Evolutionary conservation across 257 asterid genomes (phyloP), one percentile per base, ranked within the genome.

Genomic region (Solanum chmielewskii): DNA sequence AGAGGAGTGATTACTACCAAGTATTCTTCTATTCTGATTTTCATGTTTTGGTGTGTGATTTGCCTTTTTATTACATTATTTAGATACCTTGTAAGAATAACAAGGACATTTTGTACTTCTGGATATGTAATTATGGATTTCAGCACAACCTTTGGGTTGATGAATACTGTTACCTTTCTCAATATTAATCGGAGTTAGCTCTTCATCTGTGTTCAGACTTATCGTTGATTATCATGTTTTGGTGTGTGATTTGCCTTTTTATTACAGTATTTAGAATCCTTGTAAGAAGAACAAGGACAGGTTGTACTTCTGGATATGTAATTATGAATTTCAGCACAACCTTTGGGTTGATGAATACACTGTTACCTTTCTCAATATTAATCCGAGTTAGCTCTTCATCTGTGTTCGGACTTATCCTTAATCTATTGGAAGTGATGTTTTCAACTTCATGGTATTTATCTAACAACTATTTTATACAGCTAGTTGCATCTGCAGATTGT

Each of bases 401-500:
- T 81, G 4, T 49, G 69, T 81, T 81, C 85, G 31, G 70, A 81
- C 45, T 29, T 52, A 49, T 81, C 69, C 45, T 49, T 49, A 11
- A 81, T 15, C 85, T 47, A 81, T 10, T 29, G 45, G 31, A 49
- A 81, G 21, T 7, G 10, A 81, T 49, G 31, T 31, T 29, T 49
- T 81, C 35, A 75, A 39, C 85, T 49, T 64, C 85, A 29, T 81
- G 85, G 14, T 81, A 31, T 49, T 81, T 49, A 42, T 81, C 85
- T 81, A 31, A 81, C 85, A 25, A 39, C 66, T 49, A 86, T 86
- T 73, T 86, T 64, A 86, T 92, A 90, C 98, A 97, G 99, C 99
- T 97, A 90, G 98, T 97, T 86, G 93, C 98, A 27, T 97, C 99
- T 90, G 97, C 96, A 87, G 99, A 97, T 92, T 97, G 99, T 93